A percentile compares a stretch with the other conserved stretches of the same genome.
Evolutionary conservation across 192 early-diverging fungal genomes (phyloP).

Genomic region (Entomortierella lignicola): DNA sequence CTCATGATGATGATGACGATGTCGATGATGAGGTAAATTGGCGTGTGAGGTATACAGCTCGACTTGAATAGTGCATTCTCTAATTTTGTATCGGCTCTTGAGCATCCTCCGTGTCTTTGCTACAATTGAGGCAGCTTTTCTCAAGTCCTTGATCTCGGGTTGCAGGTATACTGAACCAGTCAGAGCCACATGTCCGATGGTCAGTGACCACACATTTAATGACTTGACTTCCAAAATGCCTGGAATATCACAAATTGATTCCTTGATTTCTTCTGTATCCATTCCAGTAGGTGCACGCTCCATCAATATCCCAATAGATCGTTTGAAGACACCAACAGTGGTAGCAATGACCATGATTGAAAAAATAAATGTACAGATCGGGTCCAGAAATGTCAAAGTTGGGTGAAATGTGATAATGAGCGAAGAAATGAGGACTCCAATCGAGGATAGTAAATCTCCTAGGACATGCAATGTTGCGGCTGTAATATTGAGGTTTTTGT

Average conservation of each 20-base stretch:
- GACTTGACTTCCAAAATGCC: conserved; percentile 68
- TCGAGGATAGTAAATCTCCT: conserved; percentile 82
- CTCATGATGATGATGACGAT: too few species aligned
- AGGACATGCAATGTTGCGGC: conserved; percentile 85
- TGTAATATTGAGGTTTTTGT: conserved; percentile 73
- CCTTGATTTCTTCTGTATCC: conserved; percentile 56
- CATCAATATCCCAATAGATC: conserved; percentile 78
- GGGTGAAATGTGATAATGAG: conserved; percentile 73
- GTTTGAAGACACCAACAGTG: conserved; percentile 72
- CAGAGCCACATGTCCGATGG: conserved; percentile 61
- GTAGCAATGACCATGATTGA: conserved; percentile 79
- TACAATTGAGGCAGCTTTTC: conserved; percentile 56
- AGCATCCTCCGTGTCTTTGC: conserved; percentile 50
- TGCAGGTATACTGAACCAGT: conserved; percentile 46
- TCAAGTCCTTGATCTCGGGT: conserved; percentile 28
- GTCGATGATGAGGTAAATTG: background rate
- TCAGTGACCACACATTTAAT: conserved; percentile 74
- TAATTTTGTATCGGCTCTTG: conserved; percentile 60
- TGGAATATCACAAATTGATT: conserved; percentile 58
- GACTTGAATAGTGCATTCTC: conserved; percentile 65
- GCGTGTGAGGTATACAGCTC: conserved; percentile 39
- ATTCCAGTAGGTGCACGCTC: conserved; percentile 70
- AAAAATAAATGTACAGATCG: conserved; percentile 86
- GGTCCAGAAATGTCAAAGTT: conserved; percentile 73
- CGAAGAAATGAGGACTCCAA: conserved; percentile 85